Percentiles rank a stretch among this genome's conserved stretches.
Evolutionary conservation across 805 yeast genomes (phyloP).

Genomic region (Yarrowia alimentaria): DNA sequence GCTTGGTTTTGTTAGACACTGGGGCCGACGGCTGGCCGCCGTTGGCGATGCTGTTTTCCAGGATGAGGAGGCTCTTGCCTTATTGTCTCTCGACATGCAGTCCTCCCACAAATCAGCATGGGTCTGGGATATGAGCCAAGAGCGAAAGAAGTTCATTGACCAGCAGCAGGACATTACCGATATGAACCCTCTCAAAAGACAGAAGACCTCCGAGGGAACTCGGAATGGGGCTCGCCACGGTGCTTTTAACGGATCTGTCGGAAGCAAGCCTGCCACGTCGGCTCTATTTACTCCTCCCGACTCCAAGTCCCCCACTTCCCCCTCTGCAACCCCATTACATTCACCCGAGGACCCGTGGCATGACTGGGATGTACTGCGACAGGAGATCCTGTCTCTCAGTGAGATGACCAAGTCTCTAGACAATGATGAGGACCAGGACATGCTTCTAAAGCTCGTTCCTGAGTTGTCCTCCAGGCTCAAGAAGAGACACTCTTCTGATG

Average conservation of each 20-base stretch:
- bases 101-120: slow-evolving; percentile 28
- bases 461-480: slow-evolving; percentile 15
- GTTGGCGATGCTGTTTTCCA: slow-evolving; percentile 10
- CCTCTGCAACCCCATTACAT: neutral
- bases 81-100: slow-evolving; percentile 30
- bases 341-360: slow-evolving; percentile 1
- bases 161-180: slow-evolving; percentile 10
- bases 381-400: slow-evolving; percentile 19
- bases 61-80: slow-evolving; percentile 30
- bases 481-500: neutral
- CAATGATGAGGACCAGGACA: slow-evolving; percentile 7
- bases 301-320: slow-evolving; percentile 6
- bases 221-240: too few relatives aligned
- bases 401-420: slow-evolving; percentile 4
- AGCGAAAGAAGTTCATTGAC: slow-evolving; percentile 6
- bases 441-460: slow-evolving; percentile 10
- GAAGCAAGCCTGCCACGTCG: neutral
- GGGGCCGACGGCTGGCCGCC: slow-evolving; percentile 3
- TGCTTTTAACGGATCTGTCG: neutral
- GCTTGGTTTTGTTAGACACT: slow-evolving; percentile 28
- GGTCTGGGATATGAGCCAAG: slow-evolving; percentile 29
- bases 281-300: slow-evolving; percentile 16
- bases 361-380: slow-evolving; percentile 18
- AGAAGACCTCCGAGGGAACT: slow-evolving; percentile 2
- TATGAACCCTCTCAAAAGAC: slow-evolving; percentile 14